Evolutionary conservation across 768 basidiomycete species (phyloP), one percentile per base, ranked within the genome.

Genomic region (Boletus insuetus): DNA sequence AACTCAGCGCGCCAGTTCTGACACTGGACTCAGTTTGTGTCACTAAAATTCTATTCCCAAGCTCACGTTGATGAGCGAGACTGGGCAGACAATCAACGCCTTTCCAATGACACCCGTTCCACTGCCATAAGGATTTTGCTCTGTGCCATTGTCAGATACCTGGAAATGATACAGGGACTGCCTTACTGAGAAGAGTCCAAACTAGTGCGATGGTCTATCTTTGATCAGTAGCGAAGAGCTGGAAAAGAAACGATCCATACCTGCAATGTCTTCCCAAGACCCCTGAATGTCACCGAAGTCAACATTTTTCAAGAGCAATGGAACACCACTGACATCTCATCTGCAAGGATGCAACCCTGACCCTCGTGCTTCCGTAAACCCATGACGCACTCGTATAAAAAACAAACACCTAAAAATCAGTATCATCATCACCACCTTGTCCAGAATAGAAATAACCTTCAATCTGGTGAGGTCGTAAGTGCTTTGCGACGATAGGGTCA

Each of bases 1-100:
- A 99, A 94, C 69, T 99, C 97, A 40, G 84, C 86, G 68, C 84
- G 88, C 97, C 97, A 99, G 67, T 98, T 98, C 87, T 96, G 7
- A 37, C 58, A 43, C 34, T 39, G 32, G 34, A 17, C 5, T 57
- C 11, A 61, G 53, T 29, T 14, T 34, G 10, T 14, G 14, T 32
- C 17, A 13, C 46, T 29, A 29, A 19, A 11, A n/a, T n/a, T 29
- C 17, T 32, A 37, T 49, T 29, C n/a, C 37, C 9, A 45, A 38
- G 67, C 82, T 58, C 63, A 93, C 93, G 56, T 85, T 89, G 60
- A 95, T 76, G 32, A 98, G 75, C 13, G 94, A 87, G 13, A 97
- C 96, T 0, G 97, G 97, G 66, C 96, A 97, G 32, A 94, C 97
- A 56, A 99, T 87, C 53, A 99, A 74, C 11, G 84, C 91, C 71